Evolutionary conservation across 768 basidiomycete species (phyloP).

Genomic region (Lactarius indigo): DNA sequence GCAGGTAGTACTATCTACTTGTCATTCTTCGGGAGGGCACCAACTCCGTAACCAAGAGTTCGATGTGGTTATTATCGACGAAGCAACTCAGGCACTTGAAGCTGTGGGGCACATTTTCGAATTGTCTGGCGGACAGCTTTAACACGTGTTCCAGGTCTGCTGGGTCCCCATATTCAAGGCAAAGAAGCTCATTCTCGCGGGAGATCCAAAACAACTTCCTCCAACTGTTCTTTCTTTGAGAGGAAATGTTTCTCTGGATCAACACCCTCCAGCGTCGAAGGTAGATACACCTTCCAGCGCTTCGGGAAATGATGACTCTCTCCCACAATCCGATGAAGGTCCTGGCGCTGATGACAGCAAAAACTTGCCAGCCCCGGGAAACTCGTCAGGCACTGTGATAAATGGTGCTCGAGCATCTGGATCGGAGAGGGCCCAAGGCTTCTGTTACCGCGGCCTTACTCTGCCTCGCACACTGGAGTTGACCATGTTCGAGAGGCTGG

Average conservation of each 20-base stretch:
- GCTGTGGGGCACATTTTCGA: constrained; percentile 52
- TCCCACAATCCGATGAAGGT: not conserved
- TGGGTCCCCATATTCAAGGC: constrained; percentile 96
- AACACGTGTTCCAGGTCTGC: constrained; percentile 54
- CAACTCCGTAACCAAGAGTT: constrained; percentile 76
- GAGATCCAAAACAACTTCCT: constrained; percentile 94
- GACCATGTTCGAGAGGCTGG: constrained; percentile 90
- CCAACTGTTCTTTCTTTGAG: constrained; percentile 80
- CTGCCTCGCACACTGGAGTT: constrained; percentile 76
- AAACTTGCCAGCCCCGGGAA: not conserved
- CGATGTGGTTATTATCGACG: constrained; percentile 94
- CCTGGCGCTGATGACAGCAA: not conserved
- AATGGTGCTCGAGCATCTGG: not conserved
- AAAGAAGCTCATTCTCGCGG: constrained; percentile 85
- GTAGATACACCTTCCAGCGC: not conserved
- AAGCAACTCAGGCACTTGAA: constrained; percentile 96
- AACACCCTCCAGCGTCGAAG: not conserved
- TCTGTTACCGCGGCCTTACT: constrained; percentile 33
- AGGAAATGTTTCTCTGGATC: not conserved
- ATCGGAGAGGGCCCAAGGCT: not conserved
- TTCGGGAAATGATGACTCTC: not conserved
- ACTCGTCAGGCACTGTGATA: not conserved
- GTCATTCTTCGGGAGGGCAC: constrained; percentile 86
- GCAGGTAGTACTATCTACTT: constrained; percentile 89
- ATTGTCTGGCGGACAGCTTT: not conserved